Conservation (phyloP, 305 asterid genomes). For the Plantago lanceolata region DNA sequence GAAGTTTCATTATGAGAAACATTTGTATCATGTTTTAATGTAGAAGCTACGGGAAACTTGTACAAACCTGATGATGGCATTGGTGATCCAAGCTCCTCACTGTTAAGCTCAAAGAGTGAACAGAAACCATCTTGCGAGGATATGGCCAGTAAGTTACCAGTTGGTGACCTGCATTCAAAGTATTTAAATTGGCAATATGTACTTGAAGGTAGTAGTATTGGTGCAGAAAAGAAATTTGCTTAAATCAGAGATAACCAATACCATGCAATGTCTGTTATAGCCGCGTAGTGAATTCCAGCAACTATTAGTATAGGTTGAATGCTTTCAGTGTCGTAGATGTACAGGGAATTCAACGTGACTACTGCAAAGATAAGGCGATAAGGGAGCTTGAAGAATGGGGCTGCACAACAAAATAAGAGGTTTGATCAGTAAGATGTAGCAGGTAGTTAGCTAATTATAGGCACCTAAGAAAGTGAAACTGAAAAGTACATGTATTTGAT, state of each 20-base stretch:
- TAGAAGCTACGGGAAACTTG: conserved; percentile 7
- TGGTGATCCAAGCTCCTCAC: conserved; percentile 68
- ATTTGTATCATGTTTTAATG: conserved; percentile 15
- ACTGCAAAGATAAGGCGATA: conserved; percentile 90
- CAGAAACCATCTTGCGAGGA: conserved; percentile 98
- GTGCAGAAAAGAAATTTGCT: conserved; percentile 1
- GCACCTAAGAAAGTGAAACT: conserved; percentile 12
- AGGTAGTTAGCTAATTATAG: neutral
- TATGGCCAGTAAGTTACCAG: conserved; percentile 62
- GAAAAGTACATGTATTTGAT: conserved; percentile 50
- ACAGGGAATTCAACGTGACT: conserved; percentile 85
- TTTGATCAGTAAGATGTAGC: conserved; percentile 25
- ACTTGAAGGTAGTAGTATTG: neutral
- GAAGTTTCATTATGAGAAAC: conserved; percentile 3
- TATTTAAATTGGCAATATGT: conserved; percentile 13
- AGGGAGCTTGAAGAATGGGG: conserved; percentile 71
- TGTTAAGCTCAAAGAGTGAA: conserved; percentile 79
- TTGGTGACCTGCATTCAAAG: conserved; percentile 55
- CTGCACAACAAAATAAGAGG: conserved; percentile 36
- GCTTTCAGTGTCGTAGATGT: conserved; percentile 84
- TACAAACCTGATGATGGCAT: conserved; percentile 50
- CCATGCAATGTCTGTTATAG: conserved; percentile 95
- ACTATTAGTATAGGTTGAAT: conserved; percentile 68
- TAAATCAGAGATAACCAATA: conserved; percentile 25
- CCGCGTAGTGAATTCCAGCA: conserved; percentile 91